phyloP scores from a whole-genome alignment of 495 filamentous ascomycete species.

The Recurvomyces mirabilis region DNA sequence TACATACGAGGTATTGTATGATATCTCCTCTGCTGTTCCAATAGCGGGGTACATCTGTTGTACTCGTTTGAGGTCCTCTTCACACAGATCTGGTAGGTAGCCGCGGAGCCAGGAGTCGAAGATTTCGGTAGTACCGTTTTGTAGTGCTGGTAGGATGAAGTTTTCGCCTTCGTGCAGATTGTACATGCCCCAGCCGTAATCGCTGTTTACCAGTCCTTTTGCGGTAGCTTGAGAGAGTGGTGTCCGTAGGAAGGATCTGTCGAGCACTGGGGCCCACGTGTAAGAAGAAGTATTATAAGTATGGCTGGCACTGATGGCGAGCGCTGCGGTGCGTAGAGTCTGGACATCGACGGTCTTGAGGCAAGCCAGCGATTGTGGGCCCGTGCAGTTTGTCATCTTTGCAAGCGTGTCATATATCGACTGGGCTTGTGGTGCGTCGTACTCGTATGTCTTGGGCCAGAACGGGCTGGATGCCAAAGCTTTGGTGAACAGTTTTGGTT shows the following conservation, averaged over 20 bases:
- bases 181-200: constrained; percentile 43
- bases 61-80: constrained; percentile 30
- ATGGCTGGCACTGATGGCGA: constrained; percentile 35
- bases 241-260: constrained; percentile 40
- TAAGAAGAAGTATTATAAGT: constrained; percentile 43
- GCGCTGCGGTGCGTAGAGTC: constrained; percentile 37
- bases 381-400: constrained; percentile 37
- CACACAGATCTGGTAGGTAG: constrained; percentile 40
- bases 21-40: constrained; percentile 36
- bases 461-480: constrained; percentile 51
- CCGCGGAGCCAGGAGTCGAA: constrained; percentile 37
- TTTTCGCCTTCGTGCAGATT: constrained; percentile 51
- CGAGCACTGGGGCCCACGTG: constrained; percentile 51
- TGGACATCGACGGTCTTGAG: constrained; percentile 42
- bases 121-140: constrained; percentile 21
- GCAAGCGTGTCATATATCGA: constrained; percentile 37
- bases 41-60: constrained; percentile 34
- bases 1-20: constrained; percentile 38
- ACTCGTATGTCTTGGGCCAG: constrained; percentile 49
- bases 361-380: constrained; percentile 35
- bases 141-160: constrained; percentile 43
- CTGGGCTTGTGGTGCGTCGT: constrained; percentile 39
- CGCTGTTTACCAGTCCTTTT: constrained; percentile 34
- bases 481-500: constrained; percentile 31
- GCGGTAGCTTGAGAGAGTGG: constrained; percentile 36